These are phyloP conservation scores for Beta lomatogona DNA, from an alignment of 179 eudicot genomes.

Conservation along the genomic window DNA sequence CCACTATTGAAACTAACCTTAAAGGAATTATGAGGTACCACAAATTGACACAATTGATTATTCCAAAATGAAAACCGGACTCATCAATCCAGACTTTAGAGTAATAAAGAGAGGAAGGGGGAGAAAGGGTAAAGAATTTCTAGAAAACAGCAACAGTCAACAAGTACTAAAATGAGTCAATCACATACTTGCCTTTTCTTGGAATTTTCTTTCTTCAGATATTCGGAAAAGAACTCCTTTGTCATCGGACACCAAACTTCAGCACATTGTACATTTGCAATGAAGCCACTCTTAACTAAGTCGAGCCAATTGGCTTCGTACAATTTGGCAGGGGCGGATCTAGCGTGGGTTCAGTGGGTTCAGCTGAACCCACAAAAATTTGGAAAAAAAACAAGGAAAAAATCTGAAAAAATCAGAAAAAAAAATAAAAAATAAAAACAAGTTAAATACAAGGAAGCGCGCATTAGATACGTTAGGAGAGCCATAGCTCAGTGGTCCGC, in stretches of 20 bases:
- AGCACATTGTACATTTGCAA: constrained; percentile 98
- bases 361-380: too few species aligned
- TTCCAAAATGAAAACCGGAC: neutral
- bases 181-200: constrained; percentile 83
- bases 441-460: too few species aligned
- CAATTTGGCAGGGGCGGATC: too few species aligned
- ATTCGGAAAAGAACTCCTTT: constrained; percentile 93
- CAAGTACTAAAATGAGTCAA: neutral
- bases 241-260: constrained; percentile 99
- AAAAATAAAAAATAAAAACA: too few species aligned
- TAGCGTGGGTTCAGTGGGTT: too few species aligned
- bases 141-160: neutral
- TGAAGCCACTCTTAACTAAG: constrained; percentile 91
- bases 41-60: neutral
- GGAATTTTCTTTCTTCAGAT: constrained; percentile 93
- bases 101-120: too few species aligned
- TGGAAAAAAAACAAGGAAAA: too few species aligned
- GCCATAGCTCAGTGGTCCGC: too few species aligned
- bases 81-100: too few species aligned
- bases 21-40: neutral
- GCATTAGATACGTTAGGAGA: too few species aligned
- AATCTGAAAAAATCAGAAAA: too few species aligned
- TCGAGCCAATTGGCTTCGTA: constrained; percentile 99
- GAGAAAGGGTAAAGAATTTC: neutral
- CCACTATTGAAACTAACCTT: too few species aligned